Percentiles rank a stretch among this genome's conserved stretches.
Evolutionary conservation across 352 stramenopile genomes (phyloP).

Genomic region (Aphanomyces cochlioides): DNA sequence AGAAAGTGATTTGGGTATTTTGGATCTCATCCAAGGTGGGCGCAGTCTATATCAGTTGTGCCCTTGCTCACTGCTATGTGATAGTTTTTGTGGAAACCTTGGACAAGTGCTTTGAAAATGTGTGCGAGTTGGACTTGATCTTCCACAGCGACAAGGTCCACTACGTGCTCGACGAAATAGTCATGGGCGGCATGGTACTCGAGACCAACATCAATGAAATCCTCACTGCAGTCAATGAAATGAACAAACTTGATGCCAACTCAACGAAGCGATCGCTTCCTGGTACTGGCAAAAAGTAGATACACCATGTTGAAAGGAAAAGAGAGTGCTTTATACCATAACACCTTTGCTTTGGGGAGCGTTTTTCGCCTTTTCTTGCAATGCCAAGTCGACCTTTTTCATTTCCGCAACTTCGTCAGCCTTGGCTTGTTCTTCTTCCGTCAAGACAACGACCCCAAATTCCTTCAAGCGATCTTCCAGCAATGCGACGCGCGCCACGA

Average conservation of each 20-base stretch:
- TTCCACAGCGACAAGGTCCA: conserved; percentile 98
- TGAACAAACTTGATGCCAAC: conserved; percentile 90
- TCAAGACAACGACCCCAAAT: conserved; percentile 54
- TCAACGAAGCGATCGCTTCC: conserved; percentile 75
- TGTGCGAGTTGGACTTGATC: conserved; percentile 99
- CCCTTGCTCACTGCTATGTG: neutral
- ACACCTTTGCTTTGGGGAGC: conserved; percentile 23
- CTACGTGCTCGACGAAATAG: conserved; percentile 98
- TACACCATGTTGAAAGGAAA: neutral
- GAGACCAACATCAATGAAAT: conserved; percentile 99
- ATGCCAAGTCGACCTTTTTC: conserved; percentile 38
- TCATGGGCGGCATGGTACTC: conserved; percentile 99
- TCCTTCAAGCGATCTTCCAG: conserved; percentile 64
- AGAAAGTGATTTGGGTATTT: conserved; percentile 98
- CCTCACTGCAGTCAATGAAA: conserved; percentile 95
- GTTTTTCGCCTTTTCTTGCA: conserved; percentile 50
- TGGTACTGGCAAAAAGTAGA: conserved; percentile 45
- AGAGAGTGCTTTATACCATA: conserved; percentile 9
- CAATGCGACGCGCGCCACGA: conserved; percentile 47
- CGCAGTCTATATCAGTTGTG: neutral
- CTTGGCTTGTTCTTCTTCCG: conserved; percentile 45
- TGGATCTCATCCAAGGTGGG: conserved; percentile 97
- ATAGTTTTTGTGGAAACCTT: conserved; percentile 94
- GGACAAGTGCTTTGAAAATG: conserved; percentile 99
- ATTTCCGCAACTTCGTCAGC: conserved; percentile 32